phyloP scores from a whole-genome alignment of 192 early-diverging fungal genomes.

The Entrophospora sp. region DNA sequence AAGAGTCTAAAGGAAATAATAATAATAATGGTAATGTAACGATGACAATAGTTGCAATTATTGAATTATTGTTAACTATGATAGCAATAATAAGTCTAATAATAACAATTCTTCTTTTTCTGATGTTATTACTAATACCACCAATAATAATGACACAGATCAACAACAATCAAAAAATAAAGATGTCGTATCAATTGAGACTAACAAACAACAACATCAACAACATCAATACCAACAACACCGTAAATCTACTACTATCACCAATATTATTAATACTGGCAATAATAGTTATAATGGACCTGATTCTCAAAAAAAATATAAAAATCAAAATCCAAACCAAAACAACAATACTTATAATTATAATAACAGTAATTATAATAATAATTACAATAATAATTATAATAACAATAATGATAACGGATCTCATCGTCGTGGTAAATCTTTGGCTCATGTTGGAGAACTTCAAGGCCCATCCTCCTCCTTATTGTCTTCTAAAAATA shows the following conservation, averaged over 20 bases:
- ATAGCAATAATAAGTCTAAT: conserved; percentile 9
- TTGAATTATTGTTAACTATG: no score
- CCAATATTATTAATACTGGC: no score
- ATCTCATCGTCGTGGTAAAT: conserved; percentile 20
- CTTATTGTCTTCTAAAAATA: no score
- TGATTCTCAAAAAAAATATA: conserved; percentile 12
- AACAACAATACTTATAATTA: conserved; percentile 9
- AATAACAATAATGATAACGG: conserved; percentile 3
- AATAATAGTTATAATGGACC: no score
- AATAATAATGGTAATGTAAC: conserved; percentile 12
- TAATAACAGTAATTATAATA: no score
- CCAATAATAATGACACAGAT: not conserved
- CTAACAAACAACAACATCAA: conserved; percentile 2
- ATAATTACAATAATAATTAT: not conserved
- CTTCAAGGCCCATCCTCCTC: not conserved
- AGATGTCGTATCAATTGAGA: conserved; percentile 1
- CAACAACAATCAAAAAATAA: not conserved
- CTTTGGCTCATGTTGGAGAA: conserved; percentile 14
- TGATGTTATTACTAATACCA: conserved; percentile 1
- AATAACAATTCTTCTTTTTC: not conserved
- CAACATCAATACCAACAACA: conserved; percentile 13
- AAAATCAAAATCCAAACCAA: conserved; percentile 9
- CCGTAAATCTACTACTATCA: conserved; percentile 15
- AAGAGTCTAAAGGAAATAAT: conserved; percentile 10
- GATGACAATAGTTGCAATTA: conserved; percentile 18